Evolutionary conservation across 441 rosid genomes (phyloP), one percentile per base, ranked within the genome.

Genomic region (Metrosideros polymorpha): DNA sequence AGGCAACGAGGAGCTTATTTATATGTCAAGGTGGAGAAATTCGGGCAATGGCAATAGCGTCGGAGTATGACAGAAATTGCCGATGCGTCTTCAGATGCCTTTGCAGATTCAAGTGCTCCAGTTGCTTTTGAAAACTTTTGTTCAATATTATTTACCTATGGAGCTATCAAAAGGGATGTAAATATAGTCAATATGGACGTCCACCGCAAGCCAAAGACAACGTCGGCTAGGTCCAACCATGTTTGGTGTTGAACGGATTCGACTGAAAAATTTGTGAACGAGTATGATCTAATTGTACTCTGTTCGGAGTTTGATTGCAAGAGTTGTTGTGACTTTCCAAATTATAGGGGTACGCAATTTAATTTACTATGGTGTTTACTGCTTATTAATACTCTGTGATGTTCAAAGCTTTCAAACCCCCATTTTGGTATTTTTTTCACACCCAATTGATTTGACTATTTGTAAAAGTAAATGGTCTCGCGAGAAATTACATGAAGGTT

Each of bases 181-280:
- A 5, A 61, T 15, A 30, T 61, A 29, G 0, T 63, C 76, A 32
- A 63, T 2, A 9, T 32, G 3, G 24, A 63, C 0, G 6, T 19
- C 19, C 19, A 14, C 12, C 25, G 8, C 12, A 9, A 32, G 25
- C 13, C 76, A 32, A 18, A 17, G 43, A 10, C 25, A 30, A 32
- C 0, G 12, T 9, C 1, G 12, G 2, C 6, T 2, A 0, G 22
- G 22, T 29, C 18, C 30, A 1, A 1, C 19, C 0, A 0, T 2
- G 8, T 35, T 7, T 30, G 10, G 0, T 4, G 3, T 30, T 4
- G 0, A 30, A 17, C 25, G 39, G 24, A 30, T 63, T 30, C 6
- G 0, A 63, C 14, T 4, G 76, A 63, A 2, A 61, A 8, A 17
- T 17, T 18, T 17, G 25, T 4, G 7, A 32, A 8, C 18, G 13